Base-by-base conservation (phyloP, 2,329 filamentous ascomycete species). In the Paraconiothyrium brasiliense region DNA sequence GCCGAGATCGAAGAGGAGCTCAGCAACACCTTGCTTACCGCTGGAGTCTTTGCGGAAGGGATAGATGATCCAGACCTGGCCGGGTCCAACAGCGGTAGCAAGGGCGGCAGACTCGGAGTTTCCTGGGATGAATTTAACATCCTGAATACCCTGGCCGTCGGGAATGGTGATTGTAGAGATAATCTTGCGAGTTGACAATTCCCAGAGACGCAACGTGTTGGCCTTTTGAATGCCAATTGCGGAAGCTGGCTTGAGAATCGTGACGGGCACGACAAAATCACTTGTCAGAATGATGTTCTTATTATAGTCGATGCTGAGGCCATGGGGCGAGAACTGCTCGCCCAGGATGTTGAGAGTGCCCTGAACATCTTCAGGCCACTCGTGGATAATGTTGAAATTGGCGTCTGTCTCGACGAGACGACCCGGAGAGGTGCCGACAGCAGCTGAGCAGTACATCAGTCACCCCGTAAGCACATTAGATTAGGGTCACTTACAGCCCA, bases 11-110 rank as follows among this genome's bases (percentile, higher is more conserved):
- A 81, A 87, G 30, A 89, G 83, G 0, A 86, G 80, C 73, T 89
- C 83, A 5, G 86, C 83, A 8, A 84, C 82, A 59, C 87, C 87
- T 83, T 85, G 62, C 83, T 85, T 84, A 57, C 86, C 87, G 24
- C 84, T 80, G 8, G 80, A 71, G 67, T 87, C 81, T 63, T 80
- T 84, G 65, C 85, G 84, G 80, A 85, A 84, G 24, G 87, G 87
- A 72, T 89, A 89, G 76, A 90, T 88, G 73, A 89, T 85, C 87
- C 87, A 89, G 66, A 89, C 85, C 68, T 89, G 82, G 10, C 86
- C 87, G 3, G 84, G 82, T 35, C 84, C 82, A 22, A 89, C 86
- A 16, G 87, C 86, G 13, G 86, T 88, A 9, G 87, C 86, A 27
- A 89, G 78, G 11, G 86, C 87, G 35, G 86, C 87, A 37, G 79